Percentiles rank a stretch among this genome's conserved stretches.
Conservation (phyloP, 2,329 filamentous ascomycete species). For the Beauveria varroae region DNA sequence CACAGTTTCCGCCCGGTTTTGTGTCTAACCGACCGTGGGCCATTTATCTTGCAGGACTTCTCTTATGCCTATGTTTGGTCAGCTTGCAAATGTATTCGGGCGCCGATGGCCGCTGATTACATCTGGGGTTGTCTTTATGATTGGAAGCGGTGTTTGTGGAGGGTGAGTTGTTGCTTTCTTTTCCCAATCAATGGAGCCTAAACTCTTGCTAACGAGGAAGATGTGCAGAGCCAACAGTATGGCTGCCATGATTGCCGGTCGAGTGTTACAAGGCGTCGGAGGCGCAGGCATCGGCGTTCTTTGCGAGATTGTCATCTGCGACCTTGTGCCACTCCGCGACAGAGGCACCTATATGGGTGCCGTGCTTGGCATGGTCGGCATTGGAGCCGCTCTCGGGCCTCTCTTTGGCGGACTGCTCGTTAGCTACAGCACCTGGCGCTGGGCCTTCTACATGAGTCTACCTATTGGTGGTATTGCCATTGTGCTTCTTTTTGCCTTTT, state of each 20-base stretch:
- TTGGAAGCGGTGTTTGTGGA: constrained; percentile 18
- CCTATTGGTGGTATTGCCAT: constrained; percentile 20
- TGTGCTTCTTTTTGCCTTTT: constrained; percentile 17
- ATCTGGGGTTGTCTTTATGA: constrained; percentile 16
- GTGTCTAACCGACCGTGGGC: neutral
- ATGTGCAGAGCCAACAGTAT: constrained; percentile 14
- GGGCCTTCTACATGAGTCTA: constrained; percentile 38
- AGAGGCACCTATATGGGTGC: constrained; percentile 32
- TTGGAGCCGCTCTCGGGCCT: constrained; percentile 27
- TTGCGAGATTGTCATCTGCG: constrained; percentile 25
- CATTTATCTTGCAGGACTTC: constrained; percentile 14
- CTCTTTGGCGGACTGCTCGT: constrained; percentile 24
- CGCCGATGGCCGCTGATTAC: constrained; percentile 20
- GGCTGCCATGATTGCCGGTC: constrained; percentile 36
- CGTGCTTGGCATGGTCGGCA: constrained; percentile 22
- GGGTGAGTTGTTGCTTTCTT: neutral
- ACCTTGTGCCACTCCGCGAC: constrained; percentile 40
- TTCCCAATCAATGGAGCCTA: neutral
- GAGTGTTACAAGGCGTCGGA: constrained; percentile 34
- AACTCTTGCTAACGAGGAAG: neutral
- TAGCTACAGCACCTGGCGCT: constrained; percentile 30
- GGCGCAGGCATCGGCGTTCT: constrained; percentile 16
- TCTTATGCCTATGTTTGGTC: constrained; percentile 18
- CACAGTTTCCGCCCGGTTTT: constrained; percentile 3
- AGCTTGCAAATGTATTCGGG: constrained; percentile 20